These are phyloP conservation scores for Yamadazyma pseudoaaseri DNA, from an alignment of 1,139 yeast species.

Conservation along the genomic window DNA sequence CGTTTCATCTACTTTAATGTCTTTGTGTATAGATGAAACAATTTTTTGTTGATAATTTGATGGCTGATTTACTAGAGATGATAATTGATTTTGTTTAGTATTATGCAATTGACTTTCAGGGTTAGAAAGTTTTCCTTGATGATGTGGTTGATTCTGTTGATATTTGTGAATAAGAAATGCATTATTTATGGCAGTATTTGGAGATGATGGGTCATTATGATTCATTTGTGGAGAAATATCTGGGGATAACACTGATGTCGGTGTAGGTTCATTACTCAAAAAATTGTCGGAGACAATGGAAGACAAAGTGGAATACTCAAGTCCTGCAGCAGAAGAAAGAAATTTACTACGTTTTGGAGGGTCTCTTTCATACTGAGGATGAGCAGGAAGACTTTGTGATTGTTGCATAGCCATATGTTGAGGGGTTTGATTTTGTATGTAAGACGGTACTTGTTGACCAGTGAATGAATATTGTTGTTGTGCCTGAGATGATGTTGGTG, in stretches of 20 bases:
- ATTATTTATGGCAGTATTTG: constrained; percentile 17
- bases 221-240: constrained; percentile 34
- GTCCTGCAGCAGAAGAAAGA: constrained; percentile 73
- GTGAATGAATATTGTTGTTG: not conserved
- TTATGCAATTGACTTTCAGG: not conserved
- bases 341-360: constrained; percentile 36
- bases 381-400: not conserved
- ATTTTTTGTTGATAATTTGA: not conserved
- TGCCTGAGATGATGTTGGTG: not conserved
- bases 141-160: not conserved
- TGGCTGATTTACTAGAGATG: not conserved
- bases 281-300: constrained; percentile 61
- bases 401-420: not conserved
- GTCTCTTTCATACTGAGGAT: not conserved
- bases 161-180: constrained; percentile 13
- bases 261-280: constrained; percentile 42
- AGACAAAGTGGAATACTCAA: constrained; percentile 78
- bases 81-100: not conserved
- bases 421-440: not conserved
- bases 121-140: not conserved
- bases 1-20: constrained; percentile 38
- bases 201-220: constrained; percentile 11
- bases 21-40: constrained; percentile 4
- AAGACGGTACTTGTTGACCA: not conserved
- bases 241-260: constrained; percentile 38